Conservation (phyloP, 1,139 yeast species). For the Candida smagusa region DNA sequence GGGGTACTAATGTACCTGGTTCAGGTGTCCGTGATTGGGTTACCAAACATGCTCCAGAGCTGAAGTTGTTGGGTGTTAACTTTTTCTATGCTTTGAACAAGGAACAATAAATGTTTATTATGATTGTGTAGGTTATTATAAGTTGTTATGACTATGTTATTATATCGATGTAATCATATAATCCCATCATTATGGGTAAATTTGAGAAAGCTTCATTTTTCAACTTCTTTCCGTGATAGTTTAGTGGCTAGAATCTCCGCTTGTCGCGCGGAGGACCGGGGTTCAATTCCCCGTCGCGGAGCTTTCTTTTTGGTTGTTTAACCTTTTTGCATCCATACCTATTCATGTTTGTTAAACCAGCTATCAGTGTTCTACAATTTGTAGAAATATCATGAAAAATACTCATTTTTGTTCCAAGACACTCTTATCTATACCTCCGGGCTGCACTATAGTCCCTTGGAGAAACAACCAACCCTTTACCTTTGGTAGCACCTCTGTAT, state of each 20-base stretch:
- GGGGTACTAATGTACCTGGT: constrained; percentile 82
- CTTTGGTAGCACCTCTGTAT: constrained; percentile 87
- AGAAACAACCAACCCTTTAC: constrained; percentile 86
- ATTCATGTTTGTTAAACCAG: not conserved
- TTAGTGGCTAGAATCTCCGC: not conserved
- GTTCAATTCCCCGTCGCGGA: constrained; percentile 70
- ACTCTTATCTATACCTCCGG: constrained; percentile 3
- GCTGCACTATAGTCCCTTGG: constrained; percentile 60
- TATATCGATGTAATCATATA: too few relatives aligned
- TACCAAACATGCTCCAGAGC: constrained; percentile 56
- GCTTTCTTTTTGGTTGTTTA: constrained; percentile 14
- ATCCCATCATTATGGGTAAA: too few relatives aligned
- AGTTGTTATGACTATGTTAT: not conserved
- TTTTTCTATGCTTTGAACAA: constrained; percentile 74
- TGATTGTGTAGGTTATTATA: not conserved
- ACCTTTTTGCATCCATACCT: not conserved
- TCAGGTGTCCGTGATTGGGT: constrained; percentile 75
- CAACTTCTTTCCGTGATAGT: not conserved
- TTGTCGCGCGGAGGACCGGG: constrained; percentile 25
- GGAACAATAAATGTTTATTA: constrained; percentile 11
- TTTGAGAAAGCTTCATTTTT: not conserved
- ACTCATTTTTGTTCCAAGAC: not conserved
- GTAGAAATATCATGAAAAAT: not conserved
- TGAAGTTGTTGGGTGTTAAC: constrained; percentile 69
- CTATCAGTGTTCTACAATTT: not conserved